Evolutionary conservation across 495 filamentous ascomycete genomes (phyloP).

Genomic region (Neurospora sp.): DNA sequence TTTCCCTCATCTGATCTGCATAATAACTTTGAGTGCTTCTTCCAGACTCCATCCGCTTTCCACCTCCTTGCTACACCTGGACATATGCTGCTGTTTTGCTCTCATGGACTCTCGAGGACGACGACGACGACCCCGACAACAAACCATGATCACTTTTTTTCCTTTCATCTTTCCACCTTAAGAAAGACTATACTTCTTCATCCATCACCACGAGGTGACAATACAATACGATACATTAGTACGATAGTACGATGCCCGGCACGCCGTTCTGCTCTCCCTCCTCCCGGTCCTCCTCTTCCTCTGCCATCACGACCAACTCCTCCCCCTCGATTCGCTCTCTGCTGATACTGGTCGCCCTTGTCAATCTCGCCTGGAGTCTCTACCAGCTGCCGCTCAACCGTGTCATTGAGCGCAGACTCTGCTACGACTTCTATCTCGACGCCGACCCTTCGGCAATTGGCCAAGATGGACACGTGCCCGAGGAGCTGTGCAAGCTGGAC

Average conservation of each 20-base stretch:
- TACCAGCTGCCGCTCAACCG: constrained; percentile 38
- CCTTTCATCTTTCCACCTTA: background rate
- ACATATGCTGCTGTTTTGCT: background rate
- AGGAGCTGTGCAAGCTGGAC: constrained; percentile 38
- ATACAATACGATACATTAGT: background rate
- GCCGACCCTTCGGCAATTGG: constrained; percentile 25
- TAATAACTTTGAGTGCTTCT: background rate
- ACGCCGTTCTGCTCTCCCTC: background rate
- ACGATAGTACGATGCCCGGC: background rate
- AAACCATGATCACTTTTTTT: background rate
- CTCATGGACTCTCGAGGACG: background rate
- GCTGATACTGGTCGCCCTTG: constrained; percentile 29
- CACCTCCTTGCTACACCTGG: background rate
- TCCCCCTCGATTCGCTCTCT: constrained; percentile 18
- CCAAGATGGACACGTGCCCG: constrained; percentile 27
- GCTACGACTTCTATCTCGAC: constrained; percentile 31
- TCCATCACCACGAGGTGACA: background rate
- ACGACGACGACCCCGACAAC: background rate
- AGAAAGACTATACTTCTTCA: background rate
- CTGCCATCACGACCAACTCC: background rate
- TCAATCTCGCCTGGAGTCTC: constrained; percentile 34
- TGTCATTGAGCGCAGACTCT: constrained; percentile 37
- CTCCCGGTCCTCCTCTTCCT: background rate
- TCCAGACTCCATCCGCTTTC: background rate
- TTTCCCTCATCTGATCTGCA: background rate